Base-by-base conservation (phyloP, 176 grass and related monocot species). In the Aegilops umbellulata region DNA sequence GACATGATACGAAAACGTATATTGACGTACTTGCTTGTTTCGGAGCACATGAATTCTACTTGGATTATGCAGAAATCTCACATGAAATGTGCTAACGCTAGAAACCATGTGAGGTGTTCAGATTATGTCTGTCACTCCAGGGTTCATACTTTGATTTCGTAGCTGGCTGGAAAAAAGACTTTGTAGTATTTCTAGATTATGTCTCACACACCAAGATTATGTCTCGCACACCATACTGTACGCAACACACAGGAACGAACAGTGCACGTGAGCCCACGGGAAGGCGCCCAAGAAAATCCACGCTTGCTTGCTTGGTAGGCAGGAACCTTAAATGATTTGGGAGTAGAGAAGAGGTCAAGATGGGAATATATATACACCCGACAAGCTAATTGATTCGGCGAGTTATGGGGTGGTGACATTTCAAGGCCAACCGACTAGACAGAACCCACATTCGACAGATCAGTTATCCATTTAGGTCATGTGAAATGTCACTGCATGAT, bases 361-460 rank as follows among this genome's bases (percentile, higher is more conserved):
- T 60, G 27, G 25, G 26, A 58, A 86, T 55, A 9, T 64, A 13
- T 25, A 51, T 53, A 69, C n/a, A 24, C 23, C 58, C 41, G 57
- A 58, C 89, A 35, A 27, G 69, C 75, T 8, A 8, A 77, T 71
- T 77, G 62, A 86, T 58, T 22, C 55, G 78, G 49, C 36, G 55
- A 60, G 60, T 31, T 22, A 57, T 68, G 25, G 84, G 44, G 42
- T 69, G 60, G 32, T 81, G 17, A 68, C 20, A 68, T 27, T 69
- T 85, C 35, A 67, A 46, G 69, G 69, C 47, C 34, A 85, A 76
- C 22, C 8, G 46, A 80, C 35, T 65, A 41, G 24, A 65, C 66
- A 13, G 41, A 55, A 84, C 60, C 24, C 19, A 10, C 53, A 14
- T 31, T 49, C 65, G 41, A 55, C 82, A 78, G 49, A 78, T 24